A percentile compares a stretch with the other conserved stretches of the same genome.
Conservation (phyloP, 331 rosid species). For the Stylosanthes scabra region DNA sequence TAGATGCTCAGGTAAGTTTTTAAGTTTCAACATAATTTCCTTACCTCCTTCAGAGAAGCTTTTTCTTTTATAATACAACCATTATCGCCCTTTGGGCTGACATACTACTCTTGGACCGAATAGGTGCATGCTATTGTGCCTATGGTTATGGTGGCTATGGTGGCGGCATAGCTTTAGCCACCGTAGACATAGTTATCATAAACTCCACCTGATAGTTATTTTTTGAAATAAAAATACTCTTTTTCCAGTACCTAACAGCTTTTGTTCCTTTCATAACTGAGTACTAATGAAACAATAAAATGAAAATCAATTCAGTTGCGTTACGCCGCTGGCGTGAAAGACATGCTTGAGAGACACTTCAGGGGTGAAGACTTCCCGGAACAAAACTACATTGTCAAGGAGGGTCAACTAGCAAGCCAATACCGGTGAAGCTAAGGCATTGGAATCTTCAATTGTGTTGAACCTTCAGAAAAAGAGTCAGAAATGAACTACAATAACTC, state of each 20-base stretch:
- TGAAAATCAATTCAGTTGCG: constrained; percentile 60
- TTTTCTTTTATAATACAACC: too few relatives aligned
- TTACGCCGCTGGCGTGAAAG: constrained; percentile 94
- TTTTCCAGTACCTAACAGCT: not conserved
- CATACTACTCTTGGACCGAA: too few relatives aligned
- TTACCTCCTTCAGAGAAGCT: not conserved
- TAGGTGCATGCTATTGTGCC: too few relatives aligned
- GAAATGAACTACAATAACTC: constrained; percentile 6
- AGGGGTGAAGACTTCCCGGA: constrained; percentile 90
- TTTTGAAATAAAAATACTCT: too few relatives aligned
- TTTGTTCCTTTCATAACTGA: constrained; percentile 10
- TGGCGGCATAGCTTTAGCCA: too few relatives aligned
- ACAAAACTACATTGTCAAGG: constrained; percentile 94
- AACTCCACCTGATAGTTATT: too few relatives aligned
- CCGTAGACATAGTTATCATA: too few relatives aligned
- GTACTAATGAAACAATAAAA: not conserved
- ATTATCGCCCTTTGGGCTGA: too few relatives aligned
- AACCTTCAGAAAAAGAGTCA: not conserved
- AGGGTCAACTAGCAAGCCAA: constrained; percentile 87
- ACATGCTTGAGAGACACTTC: constrained; percentile 91
- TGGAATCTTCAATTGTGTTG: constrained; percentile 31
- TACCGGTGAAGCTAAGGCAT: constrained; percentile 55
- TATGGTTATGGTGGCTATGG: too few relatives aligned
- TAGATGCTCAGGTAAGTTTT: constrained; percentile 83
- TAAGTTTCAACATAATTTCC: not conserved